Evolutionary conservation across 208 protist species (phyloP).

Genomic region (Acanthamoeba rhysodes): DNA sequence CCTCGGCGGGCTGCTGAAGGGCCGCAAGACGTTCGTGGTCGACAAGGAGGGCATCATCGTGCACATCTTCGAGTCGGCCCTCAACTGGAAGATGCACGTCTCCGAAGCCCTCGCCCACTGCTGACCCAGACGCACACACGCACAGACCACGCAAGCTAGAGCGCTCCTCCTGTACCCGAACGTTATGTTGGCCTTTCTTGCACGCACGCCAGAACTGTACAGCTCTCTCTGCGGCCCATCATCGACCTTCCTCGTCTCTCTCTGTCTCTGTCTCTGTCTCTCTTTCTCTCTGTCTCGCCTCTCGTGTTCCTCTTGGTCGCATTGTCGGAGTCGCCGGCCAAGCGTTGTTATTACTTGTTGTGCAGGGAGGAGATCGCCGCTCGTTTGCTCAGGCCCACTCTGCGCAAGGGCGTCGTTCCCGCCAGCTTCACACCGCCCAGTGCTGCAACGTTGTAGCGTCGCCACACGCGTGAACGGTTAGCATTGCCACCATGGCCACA

Average conservation of each 20-base stretch:
- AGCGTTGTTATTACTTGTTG: neutral
- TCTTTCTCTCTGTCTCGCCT: neutral
- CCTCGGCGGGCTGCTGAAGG: conserved; percentile 31
- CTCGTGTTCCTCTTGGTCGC: neutral
- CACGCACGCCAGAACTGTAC: neutral
- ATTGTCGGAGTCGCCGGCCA: too few relatives aligned
- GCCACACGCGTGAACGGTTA: neutral
- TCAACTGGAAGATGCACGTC: conserved; percentile 69
- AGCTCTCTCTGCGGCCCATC: neutral
- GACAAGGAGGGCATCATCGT: conserved; percentile 18
- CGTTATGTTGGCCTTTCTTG: neutral
- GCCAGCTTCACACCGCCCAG: conserved; percentile 27
- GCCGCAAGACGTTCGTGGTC: conserved; percentile 59
- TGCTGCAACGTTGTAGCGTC: neutral
- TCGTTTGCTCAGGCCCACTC: conserved; percentile 29
- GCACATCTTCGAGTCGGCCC: conserved; percentile 9
- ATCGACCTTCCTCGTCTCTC: neutral
- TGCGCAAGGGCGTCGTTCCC: neutral
- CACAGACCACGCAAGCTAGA: too few relatives aligned
- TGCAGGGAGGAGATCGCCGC: neutral
- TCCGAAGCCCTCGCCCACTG: conserved; percentile 58
- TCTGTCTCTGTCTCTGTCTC: neutral
- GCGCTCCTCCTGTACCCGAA: too few relatives aligned
- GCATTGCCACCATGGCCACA: neutral
- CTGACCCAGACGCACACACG: neutral